phyloP scores from a whole-genome alignment of 345 rosid species.

The Eucalyptus sp. region DNA sequence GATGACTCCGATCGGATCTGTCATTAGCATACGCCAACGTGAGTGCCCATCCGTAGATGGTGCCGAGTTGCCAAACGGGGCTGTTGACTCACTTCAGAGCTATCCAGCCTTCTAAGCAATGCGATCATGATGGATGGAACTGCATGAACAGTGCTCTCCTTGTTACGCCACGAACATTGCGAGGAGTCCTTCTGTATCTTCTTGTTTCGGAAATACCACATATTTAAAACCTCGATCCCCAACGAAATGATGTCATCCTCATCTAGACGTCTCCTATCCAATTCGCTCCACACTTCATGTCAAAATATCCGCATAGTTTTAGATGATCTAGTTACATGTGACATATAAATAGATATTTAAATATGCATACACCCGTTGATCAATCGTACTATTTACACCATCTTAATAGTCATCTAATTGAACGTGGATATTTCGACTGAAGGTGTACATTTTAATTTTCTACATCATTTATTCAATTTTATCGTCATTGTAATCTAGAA shows the following conservation, averaged over 20 bases:
- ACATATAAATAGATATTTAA: too few relatives aligned
- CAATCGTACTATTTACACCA: neutral
- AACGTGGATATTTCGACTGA: neutral
- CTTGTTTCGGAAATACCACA: neutral
- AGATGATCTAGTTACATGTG: neutral
- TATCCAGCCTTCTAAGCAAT: neutral
- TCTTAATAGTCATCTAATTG: neutral
- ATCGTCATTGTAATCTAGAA: neutral
- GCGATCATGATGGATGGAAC: neutral
- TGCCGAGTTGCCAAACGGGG: neutral
- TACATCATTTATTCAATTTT: neutral
- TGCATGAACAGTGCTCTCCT: neutral
- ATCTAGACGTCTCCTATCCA: neutral
- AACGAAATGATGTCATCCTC: neutral
- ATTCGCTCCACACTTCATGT: neutral
- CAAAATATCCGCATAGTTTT: neutral
- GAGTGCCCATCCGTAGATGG: too few relatives aligned
- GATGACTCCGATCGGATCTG: fast-evolving
- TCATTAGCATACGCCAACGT: too few relatives aligned
- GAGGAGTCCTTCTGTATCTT: neutral
- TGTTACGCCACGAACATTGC: neutral
- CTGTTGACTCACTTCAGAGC: neutral
- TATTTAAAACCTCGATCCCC: neutral
- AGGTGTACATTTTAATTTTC: too few relatives aligned
- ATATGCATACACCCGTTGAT: too few relatives aligned